Conservation (phyloP, 2,329 filamentous ascomycete genomes). For the Ceratocystis destructans region DNA sequence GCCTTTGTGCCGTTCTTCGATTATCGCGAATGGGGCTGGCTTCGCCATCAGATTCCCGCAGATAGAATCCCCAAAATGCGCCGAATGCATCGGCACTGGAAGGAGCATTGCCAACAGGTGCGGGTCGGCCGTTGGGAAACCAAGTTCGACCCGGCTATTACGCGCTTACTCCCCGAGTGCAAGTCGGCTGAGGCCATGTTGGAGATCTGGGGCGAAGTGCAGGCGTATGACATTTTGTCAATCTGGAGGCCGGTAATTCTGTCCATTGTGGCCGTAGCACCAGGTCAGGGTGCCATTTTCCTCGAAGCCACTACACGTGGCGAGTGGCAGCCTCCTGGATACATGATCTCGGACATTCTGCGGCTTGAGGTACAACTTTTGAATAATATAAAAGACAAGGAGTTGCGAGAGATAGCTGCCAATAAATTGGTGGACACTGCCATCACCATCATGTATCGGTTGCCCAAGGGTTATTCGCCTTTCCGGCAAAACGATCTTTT, state of each 20-base stretch:
- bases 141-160: neutral
- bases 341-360: slow-evolving; percentile 14
- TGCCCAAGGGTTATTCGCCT: slow-evolving; percentile 22
- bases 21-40: slow-evolving; percentile 18
- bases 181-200: slow-evolving; percentile 25
- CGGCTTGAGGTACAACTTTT: slow-evolving; percentile 3
- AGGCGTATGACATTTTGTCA: neutral
- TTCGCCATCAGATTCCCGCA: slow-evolving; percentile 16
- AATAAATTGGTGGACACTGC: slow-evolving; percentile 24
- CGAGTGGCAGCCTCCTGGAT: slow-evolving; percentile 12
- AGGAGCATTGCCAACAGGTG: slow-evolving; percentile 16
- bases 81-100: slow-evolving; percentile 19
- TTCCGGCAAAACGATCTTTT: slow-evolving; percentile 26
- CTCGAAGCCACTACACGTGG: slow-evolving; percentile 17
- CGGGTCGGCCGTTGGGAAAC: neutral
- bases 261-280: slow-evolving; percentile 11
- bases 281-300: slow-evolving; percentile 13
- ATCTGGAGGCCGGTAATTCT: slow-evolving; percentile 12
- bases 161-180: neutral
- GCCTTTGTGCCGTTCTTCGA: slow-evolving; percentile 18
- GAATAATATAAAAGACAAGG: neutral
- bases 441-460: slow-evolving; percentile 11
- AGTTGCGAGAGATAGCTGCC: neutral
- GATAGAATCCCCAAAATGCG: slow-evolving; percentile 2
- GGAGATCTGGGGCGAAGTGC: slow-evolving; percentile 24